A percentile compares a stretch with the other conserved stretches of the same genome.
Evolutionary conservation across 768 basidiomycete species (phyloP).

Genomic region (Termitomyces sp.): DNA sequence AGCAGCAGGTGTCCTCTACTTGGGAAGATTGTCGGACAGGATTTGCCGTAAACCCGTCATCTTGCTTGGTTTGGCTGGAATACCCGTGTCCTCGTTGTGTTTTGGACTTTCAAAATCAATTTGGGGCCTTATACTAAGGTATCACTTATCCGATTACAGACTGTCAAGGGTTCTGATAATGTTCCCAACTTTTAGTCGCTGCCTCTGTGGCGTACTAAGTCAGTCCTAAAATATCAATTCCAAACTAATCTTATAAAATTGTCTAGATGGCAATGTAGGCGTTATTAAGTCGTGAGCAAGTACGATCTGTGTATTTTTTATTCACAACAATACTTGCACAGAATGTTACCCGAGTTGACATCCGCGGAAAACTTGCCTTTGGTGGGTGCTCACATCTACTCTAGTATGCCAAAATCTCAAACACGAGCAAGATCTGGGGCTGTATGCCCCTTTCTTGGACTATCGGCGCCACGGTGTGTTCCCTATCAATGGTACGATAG

Average conservation of each 20-base stretch:
- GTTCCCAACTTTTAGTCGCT: background rate
- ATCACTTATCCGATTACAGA: background rate
- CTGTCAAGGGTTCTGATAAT: background rate
- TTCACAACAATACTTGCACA: background rate
- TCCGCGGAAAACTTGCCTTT: background rate
- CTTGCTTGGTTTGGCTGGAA: constrained; percentile 55
- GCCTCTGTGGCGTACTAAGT: constrained; percentile 31
- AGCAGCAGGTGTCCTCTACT: constrained; percentile 67
- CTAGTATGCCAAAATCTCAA: background rate
- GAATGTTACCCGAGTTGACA: constrained; percentile 2
- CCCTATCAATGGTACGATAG: background rate
- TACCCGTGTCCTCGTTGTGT: constrained; percentile 64
- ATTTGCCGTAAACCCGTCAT: constrained; percentile 76
- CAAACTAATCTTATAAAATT: background rate
- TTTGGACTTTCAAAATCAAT: constrained; percentile 71
- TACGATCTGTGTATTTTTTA: background rate
- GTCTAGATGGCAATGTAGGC: constrained; percentile 50
- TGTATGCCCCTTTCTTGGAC: constrained; percentile 1
- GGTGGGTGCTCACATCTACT: background rate
- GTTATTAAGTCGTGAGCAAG: constrained; percentile 49
- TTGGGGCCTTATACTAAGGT: constrained; percentile 52
- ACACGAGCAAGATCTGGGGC: background rate
- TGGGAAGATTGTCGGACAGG: constrained; percentile 67
- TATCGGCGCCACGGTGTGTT: background rate
- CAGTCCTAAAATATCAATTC: constrained; percentile 12